phyloP scores from a whole-genome alignment of 768 basidiomycete genomes.

The Multifurca ochricompacta region DNA sequence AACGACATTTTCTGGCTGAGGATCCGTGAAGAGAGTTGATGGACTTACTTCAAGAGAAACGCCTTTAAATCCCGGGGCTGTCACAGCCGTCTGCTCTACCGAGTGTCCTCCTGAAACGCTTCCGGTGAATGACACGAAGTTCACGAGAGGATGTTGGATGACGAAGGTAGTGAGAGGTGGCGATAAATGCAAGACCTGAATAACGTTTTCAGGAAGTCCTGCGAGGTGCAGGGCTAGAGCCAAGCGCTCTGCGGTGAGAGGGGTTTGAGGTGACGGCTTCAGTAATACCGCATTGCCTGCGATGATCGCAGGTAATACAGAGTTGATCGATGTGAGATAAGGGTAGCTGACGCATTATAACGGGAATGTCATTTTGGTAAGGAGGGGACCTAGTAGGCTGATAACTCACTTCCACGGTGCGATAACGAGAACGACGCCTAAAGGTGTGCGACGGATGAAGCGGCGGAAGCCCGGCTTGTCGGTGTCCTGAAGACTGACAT shows the following conservation, averaged over 20 bases:
- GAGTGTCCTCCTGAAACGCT: constrained; percentile 69
- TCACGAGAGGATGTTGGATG: constrained; percentile 56
- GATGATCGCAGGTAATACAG: constrained; percentile 84
- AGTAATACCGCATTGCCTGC: constrained; percentile 87
- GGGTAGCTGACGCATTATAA: constrained; percentile 52
- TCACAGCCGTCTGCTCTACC: constrained; percentile 63
- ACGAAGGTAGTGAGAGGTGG: constrained; percentile 51
- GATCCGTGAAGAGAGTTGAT: background rate
- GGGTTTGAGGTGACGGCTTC: constrained; percentile 97
- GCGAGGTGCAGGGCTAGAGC: constrained; percentile 59
- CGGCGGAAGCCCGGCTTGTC: constrained; percentile 80
- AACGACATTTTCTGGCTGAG: constrained; percentile 6
- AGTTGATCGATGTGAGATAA: constrained; percentile 85
- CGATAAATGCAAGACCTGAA: constrained; percentile 72
- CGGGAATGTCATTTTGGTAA: background rate
- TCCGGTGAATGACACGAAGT: constrained; percentile 91
- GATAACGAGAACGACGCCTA: constrained; percentile 84
- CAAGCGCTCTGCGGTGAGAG: constrained; percentile 78
- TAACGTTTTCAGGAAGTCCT: constrained; percentile 66
- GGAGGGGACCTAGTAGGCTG: background rate
- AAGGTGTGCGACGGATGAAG: constrained; percentile 73
- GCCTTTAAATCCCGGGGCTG: constrained; percentile 69
- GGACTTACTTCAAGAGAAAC: constrained; percentile 69
- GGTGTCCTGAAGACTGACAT: constrained; percentile 65
- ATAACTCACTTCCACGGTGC: constrained; percentile 83